phyloP scores from a whole-genome alignment of 768 basidiomycete species.

The Lepiota venenata region DNA sequence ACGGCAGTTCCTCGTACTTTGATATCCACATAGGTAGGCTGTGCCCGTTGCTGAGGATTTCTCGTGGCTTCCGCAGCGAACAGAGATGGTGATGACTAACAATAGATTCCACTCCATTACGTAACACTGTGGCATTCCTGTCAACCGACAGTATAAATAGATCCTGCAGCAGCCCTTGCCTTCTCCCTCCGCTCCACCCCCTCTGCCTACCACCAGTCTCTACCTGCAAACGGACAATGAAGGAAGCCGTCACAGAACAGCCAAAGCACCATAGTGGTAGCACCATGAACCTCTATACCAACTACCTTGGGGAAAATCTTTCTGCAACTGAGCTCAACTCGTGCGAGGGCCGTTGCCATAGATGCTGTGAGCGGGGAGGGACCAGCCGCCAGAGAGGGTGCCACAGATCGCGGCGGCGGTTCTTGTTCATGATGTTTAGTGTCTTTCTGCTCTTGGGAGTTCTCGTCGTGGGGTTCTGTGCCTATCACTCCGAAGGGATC shows the following conservation, averaged over 20 bases:
- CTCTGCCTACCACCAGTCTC: too few species aligned
- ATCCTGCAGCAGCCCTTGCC: too few species aligned
- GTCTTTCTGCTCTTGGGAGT: not conserved
- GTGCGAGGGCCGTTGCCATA: not conserved
- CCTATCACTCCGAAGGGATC: not conserved
- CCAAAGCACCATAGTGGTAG: not conserved
- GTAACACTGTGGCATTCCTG: not conserved
- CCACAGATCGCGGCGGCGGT: not conserved
- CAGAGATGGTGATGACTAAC: too few species aligned
- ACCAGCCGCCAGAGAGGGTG: not conserved
- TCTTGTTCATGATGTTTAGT: not conserved
- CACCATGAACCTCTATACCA: not conserved
- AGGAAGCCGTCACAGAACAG: not conserved
- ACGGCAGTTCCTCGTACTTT: too few species aligned
- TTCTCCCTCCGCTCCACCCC: not conserved
- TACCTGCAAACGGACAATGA: not conserved
- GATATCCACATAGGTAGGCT: too few species aligned
- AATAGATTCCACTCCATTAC: too few species aligned
- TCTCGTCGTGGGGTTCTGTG: not conserved
- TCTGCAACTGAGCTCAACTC: not conserved
- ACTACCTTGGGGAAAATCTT: not conserved
- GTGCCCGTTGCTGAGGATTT: too few species aligned
- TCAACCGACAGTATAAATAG: too few species aligned
- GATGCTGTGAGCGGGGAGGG: not conserved
- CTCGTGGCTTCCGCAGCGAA: too few species aligned